Evolutionary conservation across 2,329 filamentous ascomycete species (phyloP).

Genomic region (Endoconidiophora laricicola): DNA sequence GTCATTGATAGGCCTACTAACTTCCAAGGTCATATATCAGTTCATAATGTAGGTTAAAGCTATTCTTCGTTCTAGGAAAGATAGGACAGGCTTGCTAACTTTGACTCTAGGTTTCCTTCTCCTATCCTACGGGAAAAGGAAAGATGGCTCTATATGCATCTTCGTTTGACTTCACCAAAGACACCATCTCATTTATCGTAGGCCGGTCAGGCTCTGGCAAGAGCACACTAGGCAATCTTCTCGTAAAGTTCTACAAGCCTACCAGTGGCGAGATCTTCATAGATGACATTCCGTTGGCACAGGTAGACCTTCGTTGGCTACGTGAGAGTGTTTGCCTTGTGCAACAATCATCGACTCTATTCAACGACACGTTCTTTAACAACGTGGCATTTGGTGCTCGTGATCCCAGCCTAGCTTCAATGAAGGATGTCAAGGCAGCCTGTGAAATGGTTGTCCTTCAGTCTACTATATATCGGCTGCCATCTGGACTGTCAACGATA

Average conservation of each 20-base stretch:
- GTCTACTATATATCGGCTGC: constrained; percentile 47
- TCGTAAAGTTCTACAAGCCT: constrained; percentile 62
- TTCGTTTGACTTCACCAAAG: too few species aligned
- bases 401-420: constrained; percentile 29
- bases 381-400: constrained; percentile 61
- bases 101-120: too few species aligned
- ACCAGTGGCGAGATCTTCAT: constrained; percentile 48
- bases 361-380: constrained; percentile 59
- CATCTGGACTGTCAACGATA: constrained; percentile 52
- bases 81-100: too few species aligned
- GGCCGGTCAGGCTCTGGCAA: constrained; percentile 43
- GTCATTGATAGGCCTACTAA: too few species aligned
- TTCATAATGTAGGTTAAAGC: too few species aligned
- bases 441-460: constrained; percentile 53
- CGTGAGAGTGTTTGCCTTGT: constrained; percentile 63
- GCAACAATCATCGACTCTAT: constrained; percentile 61
- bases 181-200: constrained; percentile 22
- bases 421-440: constrained; percentile 38
- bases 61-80: too few species aligned
- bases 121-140: too few species aligned
- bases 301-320: constrained; percentile 53
- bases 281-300: constrained; percentile 45
- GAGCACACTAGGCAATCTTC: constrained; percentile 60
- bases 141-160: too few species aligned
- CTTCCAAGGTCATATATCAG: too few species aligned